Percentiles rank a stretch among this genome's conserved stretches.
Evolutionary conservation across 2,329 filamentous ascomycete species (phyloP).

Genomic region (Colletotrichum lupini): DNA sequence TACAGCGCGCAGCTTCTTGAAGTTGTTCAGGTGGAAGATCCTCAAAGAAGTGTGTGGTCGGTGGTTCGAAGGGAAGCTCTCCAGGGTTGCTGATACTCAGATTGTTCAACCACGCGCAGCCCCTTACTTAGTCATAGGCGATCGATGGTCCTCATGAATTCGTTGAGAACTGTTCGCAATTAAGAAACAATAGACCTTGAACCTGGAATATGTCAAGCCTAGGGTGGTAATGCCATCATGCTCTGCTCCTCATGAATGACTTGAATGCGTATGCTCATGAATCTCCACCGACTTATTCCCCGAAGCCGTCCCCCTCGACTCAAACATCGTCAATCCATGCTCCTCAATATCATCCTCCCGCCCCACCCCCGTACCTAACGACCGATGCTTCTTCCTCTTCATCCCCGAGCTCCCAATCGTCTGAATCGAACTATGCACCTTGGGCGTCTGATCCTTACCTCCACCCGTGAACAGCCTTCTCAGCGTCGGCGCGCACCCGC

Average conservation of each 20-base stretch:
- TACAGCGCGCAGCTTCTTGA: not conserved
- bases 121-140: no score
- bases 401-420: not conserved
- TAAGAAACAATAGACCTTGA: not conserved
- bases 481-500: slow-evolving; percentile 51
- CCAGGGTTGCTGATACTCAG: no score
- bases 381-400: not conserved
- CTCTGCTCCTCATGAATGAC: not conserved
- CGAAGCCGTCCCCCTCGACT: not conserved
- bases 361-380: not conserved
- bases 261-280: not conserved
- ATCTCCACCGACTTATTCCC: not conserved
- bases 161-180: not conserved
- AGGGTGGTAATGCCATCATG: not conserved
- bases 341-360: not conserved
- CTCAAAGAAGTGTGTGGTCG: no score
- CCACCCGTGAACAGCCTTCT: slow-evolving; percentile 36
- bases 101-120: no score
- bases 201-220: not conserved
- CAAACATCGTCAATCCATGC: not conserved
- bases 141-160: no score
- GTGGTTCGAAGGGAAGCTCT: no score
- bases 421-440: slow-evolving; percentile 1
- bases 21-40: not conserved
- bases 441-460: not conserved